Percentiles rank a stretch among this genome's conserved stretches.
Conservation (phyloP, 192 early-diverging fungal species). For the Backusella sp. region DNA sequence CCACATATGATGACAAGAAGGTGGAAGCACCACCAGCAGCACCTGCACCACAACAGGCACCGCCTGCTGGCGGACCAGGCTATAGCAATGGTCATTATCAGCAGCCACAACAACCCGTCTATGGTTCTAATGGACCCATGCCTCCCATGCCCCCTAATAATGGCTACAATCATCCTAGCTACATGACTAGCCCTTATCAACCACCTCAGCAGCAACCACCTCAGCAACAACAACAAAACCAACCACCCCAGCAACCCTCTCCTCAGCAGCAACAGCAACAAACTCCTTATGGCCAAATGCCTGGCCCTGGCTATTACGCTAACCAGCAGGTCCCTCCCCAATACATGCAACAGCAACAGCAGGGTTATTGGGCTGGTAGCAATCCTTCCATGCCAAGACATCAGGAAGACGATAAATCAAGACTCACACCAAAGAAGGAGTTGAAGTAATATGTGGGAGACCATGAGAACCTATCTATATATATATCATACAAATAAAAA, state of each 20-base stretch:
- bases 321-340: conserved; percentile 5
- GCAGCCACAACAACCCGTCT: neutral
- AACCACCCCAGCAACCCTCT: neutral
- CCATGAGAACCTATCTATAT: neutral
- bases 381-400: conserved; percentile 10
- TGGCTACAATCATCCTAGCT: conserved; percentile 9
- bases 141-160: conserved; percentile 9
- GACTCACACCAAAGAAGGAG: conserved; percentile 9
- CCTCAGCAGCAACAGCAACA: conserved; percentile 19
- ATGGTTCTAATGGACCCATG: conserved; percentile 8
- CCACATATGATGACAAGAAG: conserved; percentile 16
- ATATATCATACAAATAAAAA: neutral
- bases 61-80: neutral
- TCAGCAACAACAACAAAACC: neutral
- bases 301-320: conserved; percentile 5
- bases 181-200: conserved; percentile 5
- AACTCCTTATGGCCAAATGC: conserved; percentile 3
- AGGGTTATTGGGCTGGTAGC: conserved; percentile 10
- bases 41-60: neutral
- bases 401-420: conserved; percentile 12
- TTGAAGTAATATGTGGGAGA: neutral
- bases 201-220: conserved; percentile 9
- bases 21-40: neutral
- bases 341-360: conserved; percentile 8
- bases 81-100: conserved; percentile 7